These are phyloP conservation scores for Pichia scutulata DNA, from an alignment of 805 yeast species.

Conservation along the genomic window DNA sequence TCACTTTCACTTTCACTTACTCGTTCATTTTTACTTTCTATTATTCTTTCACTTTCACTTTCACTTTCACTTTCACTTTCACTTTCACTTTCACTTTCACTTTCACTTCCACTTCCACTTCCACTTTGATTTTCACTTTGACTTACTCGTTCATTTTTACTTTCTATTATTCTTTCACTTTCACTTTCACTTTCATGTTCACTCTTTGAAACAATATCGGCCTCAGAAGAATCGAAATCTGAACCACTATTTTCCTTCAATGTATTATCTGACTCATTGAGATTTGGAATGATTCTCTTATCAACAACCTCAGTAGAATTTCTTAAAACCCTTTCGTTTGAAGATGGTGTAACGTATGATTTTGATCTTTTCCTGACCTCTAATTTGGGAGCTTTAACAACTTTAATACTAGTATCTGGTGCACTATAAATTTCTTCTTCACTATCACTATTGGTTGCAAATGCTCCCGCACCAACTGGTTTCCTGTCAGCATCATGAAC, in stretches of 20 bases:
- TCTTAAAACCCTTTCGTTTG: neutral
- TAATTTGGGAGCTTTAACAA: neutral
- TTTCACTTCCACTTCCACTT: neutral
- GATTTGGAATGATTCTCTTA: neutral
- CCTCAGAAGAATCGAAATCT: neutral
- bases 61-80: neutral
- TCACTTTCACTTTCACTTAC: neutral
- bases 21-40: neutral
- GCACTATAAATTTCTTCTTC: neutral
- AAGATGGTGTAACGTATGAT: neutral
- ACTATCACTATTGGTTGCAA: slow-evolving; percentile 4
- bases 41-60: too few species aligned
- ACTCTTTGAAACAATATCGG: too few species aligned
- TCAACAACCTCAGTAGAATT: slow-evolving; percentile 1
- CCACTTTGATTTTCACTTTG: neutral
- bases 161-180: neutral
- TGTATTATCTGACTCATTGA: neutral
- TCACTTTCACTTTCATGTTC: too few species aligned
- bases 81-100: neutral
- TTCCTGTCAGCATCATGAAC: slow-evolving; percentile 13
- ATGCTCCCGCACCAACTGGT: neutral
- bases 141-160: neutral
- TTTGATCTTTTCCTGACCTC: neutral
- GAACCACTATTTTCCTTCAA: neutral
- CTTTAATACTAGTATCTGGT: neutral